Conservation (phyloP, 805 yeast genomes). For the Cyberlindnera euphorbiae region DNA sequence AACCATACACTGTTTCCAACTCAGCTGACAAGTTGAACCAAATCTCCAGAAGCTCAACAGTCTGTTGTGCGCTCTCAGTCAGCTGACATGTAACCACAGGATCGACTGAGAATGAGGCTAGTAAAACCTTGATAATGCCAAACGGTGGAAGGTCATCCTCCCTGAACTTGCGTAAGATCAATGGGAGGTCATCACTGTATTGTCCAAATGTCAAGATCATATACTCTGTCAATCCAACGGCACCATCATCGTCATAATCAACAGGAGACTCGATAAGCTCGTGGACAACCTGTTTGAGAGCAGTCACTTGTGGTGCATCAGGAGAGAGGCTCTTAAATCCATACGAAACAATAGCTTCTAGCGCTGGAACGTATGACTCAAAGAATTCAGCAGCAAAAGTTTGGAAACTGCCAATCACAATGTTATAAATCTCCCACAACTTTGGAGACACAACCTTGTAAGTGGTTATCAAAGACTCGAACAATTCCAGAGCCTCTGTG, state of each 20-base stretch:
- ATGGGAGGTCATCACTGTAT: slow-evolving; percentile 14
- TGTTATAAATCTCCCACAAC: slow-evolving; percentile 48
- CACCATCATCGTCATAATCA: slow-evolving; percentile 32
- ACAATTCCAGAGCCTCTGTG: slow-evolving; percentile 58
- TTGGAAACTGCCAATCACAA: slow-evolving; percentile 48
- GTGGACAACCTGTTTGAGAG: slow-evolving; percentile 13
- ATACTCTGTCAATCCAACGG: slow-evolving; percentile 29
- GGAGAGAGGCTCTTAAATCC: slow-evolving; percentile 37
- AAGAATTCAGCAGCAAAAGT: slow-evolving; percentile 57
- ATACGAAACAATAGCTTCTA: slow-evolving; percentile 46
- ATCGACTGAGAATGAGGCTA: slow-evolving; percentile 61
- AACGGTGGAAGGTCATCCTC: slow-evolving; percentile 34
- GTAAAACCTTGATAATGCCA: slow-evolving; percentile 51
- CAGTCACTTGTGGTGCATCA: slow-evolving; percentile 15
- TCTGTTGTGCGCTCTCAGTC: slow-evolving; percentile 42
- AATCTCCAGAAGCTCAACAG: slow-evolving; percentile 46
- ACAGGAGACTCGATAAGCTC: slow-evolving; percentile 19
- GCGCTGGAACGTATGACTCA: slow-evolving; percentile 51
- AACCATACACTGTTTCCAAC: slow-evolving; percentile 67
- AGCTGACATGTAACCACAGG: slow-evolving; percentile 49
- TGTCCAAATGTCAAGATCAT: slow-evolving; percentile 14
- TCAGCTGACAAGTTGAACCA: slow-evolving; percentile 57
- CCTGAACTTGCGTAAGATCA: slow-evolving; percentile 11
- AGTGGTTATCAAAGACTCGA: slow-evolving; percentile 50
- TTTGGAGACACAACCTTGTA: slow-evolving; percentile 43